Evolutionary conservation across 768 basidiomycete species (phyloP).

Genomic region (Pleurotus tuoliensis): DNA sequence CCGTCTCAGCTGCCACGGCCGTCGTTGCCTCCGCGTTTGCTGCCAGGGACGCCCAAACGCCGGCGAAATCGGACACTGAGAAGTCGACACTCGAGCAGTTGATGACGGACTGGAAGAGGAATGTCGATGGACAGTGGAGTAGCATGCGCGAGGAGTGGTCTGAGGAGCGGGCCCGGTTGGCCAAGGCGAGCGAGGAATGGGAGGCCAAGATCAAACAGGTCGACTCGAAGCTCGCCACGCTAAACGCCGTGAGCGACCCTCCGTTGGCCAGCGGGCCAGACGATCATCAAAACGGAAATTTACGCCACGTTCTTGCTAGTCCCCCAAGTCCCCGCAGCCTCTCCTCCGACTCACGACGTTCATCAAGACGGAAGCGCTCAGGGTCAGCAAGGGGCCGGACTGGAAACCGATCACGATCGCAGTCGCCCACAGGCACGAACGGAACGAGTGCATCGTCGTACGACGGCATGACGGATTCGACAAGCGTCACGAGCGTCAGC

Average conservation of each 20-base stretch:
- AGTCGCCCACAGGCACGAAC: slow-evolving; percentile 17
- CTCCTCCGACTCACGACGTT: slow-evolving; percentile 51
- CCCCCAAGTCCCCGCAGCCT: slow-evolving; percentile 75
- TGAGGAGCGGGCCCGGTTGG: slow-evolving; percentile 72
- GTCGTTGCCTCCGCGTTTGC: slow-evolving; percentile 4
- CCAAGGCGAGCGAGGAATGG: slow-evolving; percentile 76
- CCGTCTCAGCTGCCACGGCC: slow-evolving; percentile 11
- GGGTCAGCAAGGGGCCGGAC: slow-evolving; percentile 23
- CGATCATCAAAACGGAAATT: slow-evolving; percentile 33
- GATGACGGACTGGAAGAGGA: slow-evolving; percentile 70
- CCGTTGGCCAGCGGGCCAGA: slow-evolving; percentile 9
- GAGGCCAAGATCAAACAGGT: slow-evolving; percentile 54
- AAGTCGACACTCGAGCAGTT: slow-evolving; percentile 49
- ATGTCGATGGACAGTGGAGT: slow-evolving; percentile 77
- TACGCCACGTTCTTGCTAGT: slow-evolving; percentile 55
- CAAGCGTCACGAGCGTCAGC: slow-evolving; percentile 1
- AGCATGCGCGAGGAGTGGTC: slow-evolving; percentile 79
- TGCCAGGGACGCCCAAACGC: slow-evolving; percentile 8
- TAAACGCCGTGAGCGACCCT: slow-evolving; percentile 26
- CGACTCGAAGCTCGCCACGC: slow-evolving; percentile 4
- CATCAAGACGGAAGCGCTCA: slow-evolving; percentile 35
- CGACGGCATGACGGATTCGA: slow-evolving; percentile 7
- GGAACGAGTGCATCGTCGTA: slow-evolving; percentile 5
- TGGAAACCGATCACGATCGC: slow-evolving; percentile 20
- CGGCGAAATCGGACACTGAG: slow-evolving; percentile 21